Evolutionary conservation across 352 stramenopile genomes (phyloP).

Genomic region (Pythium plurisporium): DNA sequence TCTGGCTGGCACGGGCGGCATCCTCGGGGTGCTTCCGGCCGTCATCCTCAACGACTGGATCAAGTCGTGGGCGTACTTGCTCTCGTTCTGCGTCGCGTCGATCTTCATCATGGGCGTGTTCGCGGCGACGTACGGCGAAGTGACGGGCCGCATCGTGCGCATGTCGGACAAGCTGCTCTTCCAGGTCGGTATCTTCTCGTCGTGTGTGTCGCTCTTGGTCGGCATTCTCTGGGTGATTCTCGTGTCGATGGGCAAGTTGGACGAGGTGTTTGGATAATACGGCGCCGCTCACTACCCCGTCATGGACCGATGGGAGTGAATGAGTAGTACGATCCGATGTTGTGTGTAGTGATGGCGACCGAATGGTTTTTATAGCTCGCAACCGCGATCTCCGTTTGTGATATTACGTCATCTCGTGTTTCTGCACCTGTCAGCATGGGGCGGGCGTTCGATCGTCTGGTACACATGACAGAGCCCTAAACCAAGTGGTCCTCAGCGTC

Average conservation of each 20-base stretch:
- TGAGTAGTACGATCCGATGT: no score
- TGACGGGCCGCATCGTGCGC: constrained; percentile 26
- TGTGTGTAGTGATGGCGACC: no score
- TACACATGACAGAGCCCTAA: no score
- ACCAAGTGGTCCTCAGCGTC: no score
- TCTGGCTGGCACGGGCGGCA: constrained; percentile 42
- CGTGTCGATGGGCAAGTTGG: constrained; percentile 31
- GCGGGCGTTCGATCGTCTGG: no score
- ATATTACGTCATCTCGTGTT: no score
- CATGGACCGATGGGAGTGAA: no score
- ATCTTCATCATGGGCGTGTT: constrained; percentile 80
- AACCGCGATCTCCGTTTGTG: no score
- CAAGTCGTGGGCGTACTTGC: constrained; percentile 53
- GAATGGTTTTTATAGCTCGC: no score
- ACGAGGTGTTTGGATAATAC: constrained; percentile 40
- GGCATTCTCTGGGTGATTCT: constrained; percentile 47
- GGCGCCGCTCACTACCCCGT: no score
- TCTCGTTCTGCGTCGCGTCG: constrained; percentile 63
- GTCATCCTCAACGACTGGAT: constrained; percentile 51
- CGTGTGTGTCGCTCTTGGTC: constrained; percentile 35
- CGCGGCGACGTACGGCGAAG: constrained; percentile 50
- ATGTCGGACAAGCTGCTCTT: constrained; percentile 30
- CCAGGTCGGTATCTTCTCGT: constrained; percentile 32
- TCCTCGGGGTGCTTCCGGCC: constrained; percentile 67
- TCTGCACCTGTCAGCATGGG: no score